Evolutionary conservation across 768 basidiomycete species (phyloP).

Genomic region (Trametes coccinea): DNA sequence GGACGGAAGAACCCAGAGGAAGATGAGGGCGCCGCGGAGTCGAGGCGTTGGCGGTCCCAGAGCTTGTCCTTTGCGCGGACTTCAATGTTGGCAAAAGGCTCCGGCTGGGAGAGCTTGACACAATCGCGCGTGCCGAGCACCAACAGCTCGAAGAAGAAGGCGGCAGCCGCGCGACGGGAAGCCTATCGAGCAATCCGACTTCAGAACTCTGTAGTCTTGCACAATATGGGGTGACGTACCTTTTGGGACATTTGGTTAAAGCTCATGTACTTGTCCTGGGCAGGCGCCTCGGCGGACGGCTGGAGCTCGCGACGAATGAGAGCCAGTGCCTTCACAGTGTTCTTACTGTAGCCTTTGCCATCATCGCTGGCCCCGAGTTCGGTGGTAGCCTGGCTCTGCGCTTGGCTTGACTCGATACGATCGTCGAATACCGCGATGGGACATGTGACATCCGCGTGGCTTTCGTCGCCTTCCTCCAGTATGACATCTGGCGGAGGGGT

Average conservation of each 20-base stretch:
- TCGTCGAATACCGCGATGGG: slow-evolving; percentile 83
- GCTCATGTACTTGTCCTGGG: slow-evolving; percentile 63
- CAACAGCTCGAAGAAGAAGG: slow-evolving; percentile 97
- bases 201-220: neutral
- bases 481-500: slow-evolving; percentile 60
- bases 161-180: slow-evolving; percentile 86
- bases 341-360: slow-evolving; percentile 81
- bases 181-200: slow-evolving; percentile 49
- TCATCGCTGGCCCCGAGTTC: slow-evolving; percentile 46
- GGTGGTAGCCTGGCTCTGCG: slow-evolving; percentile 41
- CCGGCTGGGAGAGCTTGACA: slow-evolving; percentile 72
- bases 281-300: slow-evolving; percentile 47
- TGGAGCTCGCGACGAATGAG: slow-evolving; percentile 74
- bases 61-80: slow-evolving; percentile 79
- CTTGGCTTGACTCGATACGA: slow-evolving; percentile 50
- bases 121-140: slow-evolving; percentile 93
- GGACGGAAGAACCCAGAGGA: slow-evolving; percentile 39
- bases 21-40: slow-evolving; percentile 47
- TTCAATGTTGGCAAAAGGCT: slow-evolving; percentile 84
- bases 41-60: slow-evolving; percentile 69
- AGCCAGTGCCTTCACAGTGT: slow-evolving; percentile 81
- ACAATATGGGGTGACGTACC: slow-evolving; percentile 38
- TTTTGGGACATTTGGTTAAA: slow-evolving; percentile 81
- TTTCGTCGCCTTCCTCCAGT: slow-evolving; percentile 61
- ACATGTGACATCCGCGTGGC: slow-evolving; percentile 69